These are phyloP conservation scores for Colletotrichum abscissum DNA, from an alignment of 2,329 filamentous ascomycete genomes.

Conservation along the genomic window DNA sequence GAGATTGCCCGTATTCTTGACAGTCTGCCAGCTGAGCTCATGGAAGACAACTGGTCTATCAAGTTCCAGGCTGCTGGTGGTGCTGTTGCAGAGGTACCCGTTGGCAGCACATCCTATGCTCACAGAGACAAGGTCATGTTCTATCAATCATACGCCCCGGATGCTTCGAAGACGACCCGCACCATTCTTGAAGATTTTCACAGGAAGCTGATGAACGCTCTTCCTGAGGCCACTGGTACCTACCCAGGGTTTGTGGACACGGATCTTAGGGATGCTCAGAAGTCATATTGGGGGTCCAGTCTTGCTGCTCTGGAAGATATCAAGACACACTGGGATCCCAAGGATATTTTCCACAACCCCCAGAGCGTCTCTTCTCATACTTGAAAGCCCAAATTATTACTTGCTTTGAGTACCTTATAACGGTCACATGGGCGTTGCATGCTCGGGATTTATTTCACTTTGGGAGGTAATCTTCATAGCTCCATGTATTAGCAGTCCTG, in stretches of 20 bases:
- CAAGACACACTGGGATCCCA: conserved; percentile 63
- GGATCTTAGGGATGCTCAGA: conserved; percentile 52
- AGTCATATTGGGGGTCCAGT: conserved; percentile 66
- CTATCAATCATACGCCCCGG: conserved; percentile 64
- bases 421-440: too few species aligned
- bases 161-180: conserved; percentile 47
- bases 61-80: conserved; percentile 67
- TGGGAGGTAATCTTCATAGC: too few species aligned
- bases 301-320: conserved; percentile 56
- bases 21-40: conserved; percentile 54
- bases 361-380: conserved; percentile 55
- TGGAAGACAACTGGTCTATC: conserved; percentile 62
- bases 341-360: conserved; percentile 67
- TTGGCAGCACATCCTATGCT: conserved; percentile 63
- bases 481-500: too few species aligned
- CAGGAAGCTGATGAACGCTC: background rate
- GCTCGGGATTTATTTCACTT: too few species aligned
- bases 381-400: background rate
- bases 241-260: conserved; percentile 74
- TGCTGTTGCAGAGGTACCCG: conserved; percentile 60
- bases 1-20: conserved; percentile 59
- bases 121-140: conserved; percentile 68
- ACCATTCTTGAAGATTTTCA: background rate
- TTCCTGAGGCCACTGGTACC: conserved; percentile 47
- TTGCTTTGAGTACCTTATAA: too few species aligned